phyloP scores from a whole-genome alignment of 352 stramenopile genomes.

The Globisporangium paroecandrum region DNA sequence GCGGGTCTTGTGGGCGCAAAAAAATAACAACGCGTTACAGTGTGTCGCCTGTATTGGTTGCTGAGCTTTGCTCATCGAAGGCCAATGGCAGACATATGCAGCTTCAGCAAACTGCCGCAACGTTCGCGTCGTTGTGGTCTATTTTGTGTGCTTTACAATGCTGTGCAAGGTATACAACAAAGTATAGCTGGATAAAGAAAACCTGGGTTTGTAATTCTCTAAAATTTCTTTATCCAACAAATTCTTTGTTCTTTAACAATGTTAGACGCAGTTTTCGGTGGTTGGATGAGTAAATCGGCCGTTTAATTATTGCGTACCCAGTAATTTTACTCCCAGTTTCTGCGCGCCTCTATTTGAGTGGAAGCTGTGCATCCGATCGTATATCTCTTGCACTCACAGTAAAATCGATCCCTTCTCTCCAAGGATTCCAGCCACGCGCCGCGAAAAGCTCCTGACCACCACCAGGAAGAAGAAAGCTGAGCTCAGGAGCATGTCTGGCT shows the following conservation, averaged over 20 bases:
- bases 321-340: background rate
- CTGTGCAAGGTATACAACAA: too few relatives aligned
- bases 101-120: too few relatives aligned
- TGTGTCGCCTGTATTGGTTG: too few relatives aligned
- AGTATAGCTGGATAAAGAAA: too few relatives aligned
- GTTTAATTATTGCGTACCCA: background rate
- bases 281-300: background rate
- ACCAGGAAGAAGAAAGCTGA: background rate
- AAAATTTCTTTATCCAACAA: background rate
- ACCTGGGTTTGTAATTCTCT: too few relatives aligned
- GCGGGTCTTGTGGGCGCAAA: too few relatives aligned
- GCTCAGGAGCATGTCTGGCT: conserved; percentile 36
- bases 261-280: background rate
- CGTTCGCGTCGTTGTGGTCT: too few relatives aligned
- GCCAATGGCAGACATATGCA: too few relatives aligned
- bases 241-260: too few relatives aligned
- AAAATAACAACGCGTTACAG: too few relatives aligned
- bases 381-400: background rate
- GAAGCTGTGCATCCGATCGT: background rate
- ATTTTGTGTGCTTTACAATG: too few relatives aligned
- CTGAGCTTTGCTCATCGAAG: too few relatives aligned
- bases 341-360: conserved; percentile 10
- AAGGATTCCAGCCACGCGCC: background rate
- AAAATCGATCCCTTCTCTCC: background rate
- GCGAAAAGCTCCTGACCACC: background rate